Evolutionary conservation across 768 basidiomycete genomes (phyloP), one percentile per base, ranked within the genome.

Genomic region (Cystoderma amianthinum): DNA sequence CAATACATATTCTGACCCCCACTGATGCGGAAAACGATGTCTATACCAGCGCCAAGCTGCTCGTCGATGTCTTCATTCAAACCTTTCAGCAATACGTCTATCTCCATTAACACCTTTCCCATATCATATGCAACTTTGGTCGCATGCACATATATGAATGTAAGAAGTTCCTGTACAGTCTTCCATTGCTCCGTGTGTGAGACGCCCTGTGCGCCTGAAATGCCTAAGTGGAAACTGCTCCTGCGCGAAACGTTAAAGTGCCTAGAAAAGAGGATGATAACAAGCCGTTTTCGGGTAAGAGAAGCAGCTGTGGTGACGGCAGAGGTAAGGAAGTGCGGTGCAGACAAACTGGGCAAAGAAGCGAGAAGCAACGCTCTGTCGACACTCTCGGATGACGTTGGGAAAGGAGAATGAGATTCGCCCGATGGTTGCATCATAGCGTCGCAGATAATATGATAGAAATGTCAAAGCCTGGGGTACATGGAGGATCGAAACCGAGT

Each of bases 141-240:
- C n/a, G 88, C 85, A 49, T 85, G 82, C 2, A 89, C 85, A 59
- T 97, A 96, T 28, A 87, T 76, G 53, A 78, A 83, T 0, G 87
- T 87, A 46, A 97, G 69, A 35, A 94, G 71, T 7, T 72, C 63
- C 63, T 94, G 89, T 2, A 93, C 69, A 15, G 69, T 68, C 39
- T 78, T 64, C 80, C 85, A 97, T 21, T 57, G 59, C 13, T 57
- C 59, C 2, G 74, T 69, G 44, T 71, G 74, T 21, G 75, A 60
- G 45, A 67, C 47, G 30, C 51, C 50, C 48, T 59, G 56, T 33
- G 41, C 53, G 44, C 45, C 15, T 51, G 48, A 21, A 47, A 47
- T 6, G 48, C 47, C 35, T 45, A 43, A 18, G 38, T 24, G 43
- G 18, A 33, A 24, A 43, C 43, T 24, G 43, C 41, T 19, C 39